Conservation (phyloP, 768 basidiomycete genomes). For the Lactifluus echinatus region DNA sequence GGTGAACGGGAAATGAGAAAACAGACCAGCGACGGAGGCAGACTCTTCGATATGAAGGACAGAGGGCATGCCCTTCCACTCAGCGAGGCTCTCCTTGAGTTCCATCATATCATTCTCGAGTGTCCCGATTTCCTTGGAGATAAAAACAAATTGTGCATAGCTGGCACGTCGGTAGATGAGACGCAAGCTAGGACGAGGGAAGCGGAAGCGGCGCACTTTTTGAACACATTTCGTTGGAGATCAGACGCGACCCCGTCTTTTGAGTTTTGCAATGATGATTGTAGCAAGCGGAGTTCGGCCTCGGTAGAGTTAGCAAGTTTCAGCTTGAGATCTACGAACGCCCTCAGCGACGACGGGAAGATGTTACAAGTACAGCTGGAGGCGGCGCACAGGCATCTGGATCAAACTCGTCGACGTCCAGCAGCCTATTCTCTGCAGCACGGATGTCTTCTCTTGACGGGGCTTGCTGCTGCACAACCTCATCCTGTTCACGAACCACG, state of each 20-base stretch:
- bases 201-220: slow-evolving; percentile 59
- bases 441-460: slow-evolving; percentile 53
- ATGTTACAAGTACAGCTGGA: not conserved
- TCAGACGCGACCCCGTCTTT: slow-evolving; percentile 71
- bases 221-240: slow-evolving; percentile 88
- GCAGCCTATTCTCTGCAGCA: slow-evolving; percentile 44
- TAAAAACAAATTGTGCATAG: slow-evolving; percentile 93
- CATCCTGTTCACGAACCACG: slow-evolving; percentile 41
- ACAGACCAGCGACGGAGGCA: slow-evolving; percentile 48
- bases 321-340: slow-evolving; percentile 52
- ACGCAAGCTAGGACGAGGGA: not conserved
- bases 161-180: slow-evolving; percentile 34
- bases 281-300: slow-evolving; percentile 65
- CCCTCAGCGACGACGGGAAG: not conserved
- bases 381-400: slow-evolving; percentile 72
- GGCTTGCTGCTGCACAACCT: slow-evolving; percentile 30
- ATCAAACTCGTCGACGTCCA: slow-evolving; percentile 79
- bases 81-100: slow-evolving; percentile 85
- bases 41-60: slow-evolving; percentile 84
- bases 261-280: slow-evolving; percentile 62
- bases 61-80: slow-evolving; percentile 95
- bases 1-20: slow-evolving; percentile 8
- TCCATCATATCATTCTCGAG: slow-evolving; percentile 98
- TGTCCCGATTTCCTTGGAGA: slow-evolving; percentile 94
- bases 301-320: slow-evolving; percentile 87